phyloP scores from a whole-genome alignment of 1,139 yeast genomes.

The Diutina scorzettiae region DNA sequence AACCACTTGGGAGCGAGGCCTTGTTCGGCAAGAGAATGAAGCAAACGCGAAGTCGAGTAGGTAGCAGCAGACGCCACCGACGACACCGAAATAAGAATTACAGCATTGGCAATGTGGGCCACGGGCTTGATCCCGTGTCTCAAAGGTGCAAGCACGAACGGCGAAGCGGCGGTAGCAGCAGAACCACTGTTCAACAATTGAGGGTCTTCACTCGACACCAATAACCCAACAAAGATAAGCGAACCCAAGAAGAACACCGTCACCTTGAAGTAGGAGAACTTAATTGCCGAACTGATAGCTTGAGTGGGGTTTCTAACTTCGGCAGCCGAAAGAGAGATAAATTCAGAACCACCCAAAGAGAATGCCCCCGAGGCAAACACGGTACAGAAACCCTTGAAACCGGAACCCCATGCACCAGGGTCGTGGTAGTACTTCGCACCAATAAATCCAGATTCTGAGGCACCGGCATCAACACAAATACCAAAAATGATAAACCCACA shows the following conservation, averaged over 20 bases:
- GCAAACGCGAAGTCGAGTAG: constrained; percentile 32
- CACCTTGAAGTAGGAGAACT: constrained; percentile 26
- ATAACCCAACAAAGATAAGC: constrained; percentile 29
- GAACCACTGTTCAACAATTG: constrained; percentile 27
- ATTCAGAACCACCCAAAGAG: constrained; percentile 27
- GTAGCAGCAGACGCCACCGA: constrained; percentile 34
- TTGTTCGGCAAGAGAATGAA: constrained; percentile 32
- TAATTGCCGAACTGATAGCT: constrained; percentile 35
- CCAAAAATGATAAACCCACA: constrained; percentile 30
- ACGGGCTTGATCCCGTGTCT: constrained; percentile 27
- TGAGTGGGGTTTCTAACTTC: constrained; percentile 35
- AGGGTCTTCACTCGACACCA: constrained; percentile 29
- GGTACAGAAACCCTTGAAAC: constrained; percentile 26
- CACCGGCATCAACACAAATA: constrained; percentile 29
- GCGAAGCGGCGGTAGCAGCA: constrained; percentile 31
- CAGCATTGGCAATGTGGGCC: constrained; percentile 31
- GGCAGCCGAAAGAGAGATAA: constrained; percentile 33
- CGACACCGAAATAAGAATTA: constrained; percentile 31
- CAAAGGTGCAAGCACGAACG: constrained; percentile 33
- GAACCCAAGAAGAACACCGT: constrained; percentile 29
- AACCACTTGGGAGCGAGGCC: constrained; percentile 31
- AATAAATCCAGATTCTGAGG: constrained; percentile 21
- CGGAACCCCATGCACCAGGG: constrained; percentile 34
- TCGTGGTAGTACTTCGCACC: constrained; percentile 55
- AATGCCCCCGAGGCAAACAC: constrained; percentile 37